A percentile compares a stretch with the other conserved stretches of the same genome.
Conservation (phyloP, 371 early-diverging fungal genomes). For the Phascolomyces articulosus region DNA sequence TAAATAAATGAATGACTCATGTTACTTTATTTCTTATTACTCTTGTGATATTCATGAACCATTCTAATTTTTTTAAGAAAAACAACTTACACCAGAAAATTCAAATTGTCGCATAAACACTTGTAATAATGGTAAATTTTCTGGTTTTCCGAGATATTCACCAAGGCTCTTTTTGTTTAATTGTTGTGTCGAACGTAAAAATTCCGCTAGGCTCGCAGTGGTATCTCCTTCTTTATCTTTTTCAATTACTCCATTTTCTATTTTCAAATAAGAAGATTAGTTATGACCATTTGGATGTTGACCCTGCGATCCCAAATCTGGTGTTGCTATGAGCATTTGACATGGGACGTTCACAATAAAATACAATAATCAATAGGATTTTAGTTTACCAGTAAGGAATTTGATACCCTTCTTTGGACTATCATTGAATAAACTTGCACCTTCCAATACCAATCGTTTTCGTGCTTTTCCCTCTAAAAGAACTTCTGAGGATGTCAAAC, state of each 20-base stretch:
- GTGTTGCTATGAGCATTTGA: too few species aligned
- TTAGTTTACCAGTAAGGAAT: constrained; percentile 57
- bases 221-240: constrained; percentile 52
- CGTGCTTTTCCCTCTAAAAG: constrained; percentile 43
- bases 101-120: constrained; percentile 85
- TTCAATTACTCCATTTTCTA: constrained; percentile 54
- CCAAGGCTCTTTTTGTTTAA: constrained; percentile 85
- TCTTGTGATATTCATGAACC: too few species aligned
- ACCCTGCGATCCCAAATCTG: too few species aligned
- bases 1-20: constrained; percentile 10
- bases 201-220: constrained; percentile 66
- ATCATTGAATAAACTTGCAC: constrained; percentile 83
- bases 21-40: too few species aligned
- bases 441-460: constrained; percentile 78
- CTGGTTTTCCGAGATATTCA: constrained; percentile 86
- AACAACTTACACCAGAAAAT: constrained; percentile 70
- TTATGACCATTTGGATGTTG: too few species aligned
- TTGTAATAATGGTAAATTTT: constrained; percentile 76
- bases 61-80: too few species aligned
- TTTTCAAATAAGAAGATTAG: too few species aligned
- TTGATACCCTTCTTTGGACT: constrained; percentile 84
- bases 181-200: constrained; percentile 73
- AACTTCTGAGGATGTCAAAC: constrained; percentile 31
- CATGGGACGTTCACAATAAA: background rate
- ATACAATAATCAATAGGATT: background rate